Evolutionary conservation across 2,329 filamentous ascomycete species (phyloP).

Genomic region (Nannizziopsis arthrosporioides): DNA sequence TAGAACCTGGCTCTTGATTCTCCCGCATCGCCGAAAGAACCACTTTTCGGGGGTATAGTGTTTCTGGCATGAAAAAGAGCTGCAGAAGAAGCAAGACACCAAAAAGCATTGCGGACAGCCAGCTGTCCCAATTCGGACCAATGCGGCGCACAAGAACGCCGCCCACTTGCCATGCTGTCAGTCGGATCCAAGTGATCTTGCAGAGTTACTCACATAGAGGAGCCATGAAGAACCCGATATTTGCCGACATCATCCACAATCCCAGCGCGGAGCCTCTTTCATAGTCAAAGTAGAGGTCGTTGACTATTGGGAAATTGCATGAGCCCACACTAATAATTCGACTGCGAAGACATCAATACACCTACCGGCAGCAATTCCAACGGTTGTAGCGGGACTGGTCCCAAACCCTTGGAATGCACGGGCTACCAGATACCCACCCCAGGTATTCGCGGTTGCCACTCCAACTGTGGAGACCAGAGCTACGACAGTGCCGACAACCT

Average conservation of each 20-base stretch:
- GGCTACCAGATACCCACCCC: constrained; percentile 45
- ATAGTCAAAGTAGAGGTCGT: constrained; percentile 47
- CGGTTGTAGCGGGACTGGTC: constrained; percentile 43
- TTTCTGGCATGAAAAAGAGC: constrained; percentile 44
- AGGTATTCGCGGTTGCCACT: constrained; percentile 32
- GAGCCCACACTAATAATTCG: not conserved
- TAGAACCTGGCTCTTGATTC: not conserved
- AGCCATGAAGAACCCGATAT: constrained; percentile 41
- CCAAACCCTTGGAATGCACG: constrained; percentile 49
- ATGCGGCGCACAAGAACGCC: constrained; percentile 43
- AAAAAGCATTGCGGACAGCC: constrained; percentile 45
- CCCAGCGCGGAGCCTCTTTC: constrained; percentile 46
- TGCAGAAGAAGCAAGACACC: constrained; percentile 39
- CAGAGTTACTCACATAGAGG: constrained; percentile 31
- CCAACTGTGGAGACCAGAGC: constrained; percentile 35
- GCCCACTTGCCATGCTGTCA: constrained; percentile 20
- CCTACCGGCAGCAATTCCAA: constrained; percentile 41
- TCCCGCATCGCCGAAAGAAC: constrained; percentile 35
- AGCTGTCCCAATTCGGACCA: constrained; percentile 42
- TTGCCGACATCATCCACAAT: constrained; percentile 47
- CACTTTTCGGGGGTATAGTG: constrained; percentile 43
- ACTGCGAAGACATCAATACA: not conserved
- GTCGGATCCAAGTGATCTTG: not conserved
- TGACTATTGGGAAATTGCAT: constrained; percentile 25
- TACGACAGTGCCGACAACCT: constrained; percentile 37